Percentiles rank a stretch among this genome's conserved stretches.
Evolutionary conservation across 352 stramenopile species (phyloP).

Genomic region (Globisporangium spinosum): DNA sequence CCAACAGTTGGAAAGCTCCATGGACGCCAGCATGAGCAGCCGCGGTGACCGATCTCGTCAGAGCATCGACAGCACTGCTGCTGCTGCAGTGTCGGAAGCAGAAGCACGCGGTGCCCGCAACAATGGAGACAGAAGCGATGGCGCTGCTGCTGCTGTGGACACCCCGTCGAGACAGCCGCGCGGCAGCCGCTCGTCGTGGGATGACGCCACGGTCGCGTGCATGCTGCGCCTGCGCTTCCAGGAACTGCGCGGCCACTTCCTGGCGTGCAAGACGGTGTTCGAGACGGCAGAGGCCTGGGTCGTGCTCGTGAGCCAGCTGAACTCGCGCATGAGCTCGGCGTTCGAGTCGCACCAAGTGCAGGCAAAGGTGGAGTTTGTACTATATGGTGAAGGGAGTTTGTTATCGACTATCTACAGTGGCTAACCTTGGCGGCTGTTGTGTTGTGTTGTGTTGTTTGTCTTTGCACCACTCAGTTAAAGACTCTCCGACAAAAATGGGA

Average conservation of each 20-base stretch:
- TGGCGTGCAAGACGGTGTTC: not conserved
- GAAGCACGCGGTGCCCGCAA: not conserved
- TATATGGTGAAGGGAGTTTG: no score
- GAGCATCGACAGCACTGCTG: not conserved
- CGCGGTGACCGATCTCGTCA: not conserved
- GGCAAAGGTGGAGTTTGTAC: not conserved
- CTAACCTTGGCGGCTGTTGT: no score
- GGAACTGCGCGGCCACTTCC: not conserved
- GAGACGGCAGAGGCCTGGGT: not conserved
- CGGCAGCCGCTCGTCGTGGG: not conserved
- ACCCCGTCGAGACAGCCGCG: not conserved
- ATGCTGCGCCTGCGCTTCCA: not conserved
- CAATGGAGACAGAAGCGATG: no score
- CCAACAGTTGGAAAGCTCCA: no score
- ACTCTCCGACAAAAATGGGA: not conserved
- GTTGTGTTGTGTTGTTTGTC: not conserved
- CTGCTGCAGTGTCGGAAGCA: not conserved
- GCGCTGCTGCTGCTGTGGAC: not conserved
- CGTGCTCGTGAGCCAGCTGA: not conserved
- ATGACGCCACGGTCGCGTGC: constrained; percentile 2
- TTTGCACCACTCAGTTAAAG: not conserved
- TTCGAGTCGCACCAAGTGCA: not conserved
- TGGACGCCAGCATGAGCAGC: not conserved
- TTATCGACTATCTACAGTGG: no score
- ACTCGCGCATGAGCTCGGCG: not conserved